Conservation (phyloP, 2,329 filamentous ascomycete species). For the Coniochaeta sp. region DNA sequence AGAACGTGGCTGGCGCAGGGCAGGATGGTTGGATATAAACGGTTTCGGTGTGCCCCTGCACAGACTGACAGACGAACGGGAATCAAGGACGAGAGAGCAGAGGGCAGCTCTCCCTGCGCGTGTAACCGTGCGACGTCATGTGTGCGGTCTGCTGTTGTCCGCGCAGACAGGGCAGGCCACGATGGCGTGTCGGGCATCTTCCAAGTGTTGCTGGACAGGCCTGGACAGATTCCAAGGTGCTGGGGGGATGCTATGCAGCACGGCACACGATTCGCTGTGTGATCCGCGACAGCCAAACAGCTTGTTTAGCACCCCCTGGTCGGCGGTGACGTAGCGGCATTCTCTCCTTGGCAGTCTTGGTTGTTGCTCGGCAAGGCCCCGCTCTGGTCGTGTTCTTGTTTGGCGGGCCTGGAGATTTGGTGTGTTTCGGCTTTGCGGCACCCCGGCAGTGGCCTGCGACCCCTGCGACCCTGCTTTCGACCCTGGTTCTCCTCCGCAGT, state of each 20-base stretch:
- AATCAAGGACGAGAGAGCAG: not conserved
- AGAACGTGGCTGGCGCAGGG: not conserved
- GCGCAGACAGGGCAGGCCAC: too few species aligned
- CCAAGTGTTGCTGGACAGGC: not conserved
- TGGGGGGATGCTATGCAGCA: not conserved
- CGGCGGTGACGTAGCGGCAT: not conserved
- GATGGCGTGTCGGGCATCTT: not conserved
- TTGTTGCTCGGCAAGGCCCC: not conserved
- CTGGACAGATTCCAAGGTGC: not conserved
- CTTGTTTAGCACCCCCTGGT: slow-evolving; percentile 1
- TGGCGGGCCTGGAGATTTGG: not conserved
- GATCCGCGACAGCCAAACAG: not conserved
- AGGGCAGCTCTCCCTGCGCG: not conserved
- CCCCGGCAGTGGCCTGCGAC: not conserved
- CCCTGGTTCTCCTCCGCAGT: not conserved
- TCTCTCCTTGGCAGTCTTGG: not conserved
- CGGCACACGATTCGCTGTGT: slow-evolving; percentile 3
- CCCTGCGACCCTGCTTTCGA: not conserved
- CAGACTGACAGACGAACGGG: not conserved
- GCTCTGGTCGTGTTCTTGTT: not conserved
- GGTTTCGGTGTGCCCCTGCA: not conserved
- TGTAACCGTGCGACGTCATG: slow-evolving; percentile 3
- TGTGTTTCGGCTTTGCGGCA: not conserved
- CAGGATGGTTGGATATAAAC: not conserved
- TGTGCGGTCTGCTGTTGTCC: not conserved